Percentiles rank a stretch among this genome's conserved stretches.
These are phyloP conservation scores for Ogataea populi-albae DNA, from an alignment of 805 yeast species.

Conservation along the genomic window DNA sequence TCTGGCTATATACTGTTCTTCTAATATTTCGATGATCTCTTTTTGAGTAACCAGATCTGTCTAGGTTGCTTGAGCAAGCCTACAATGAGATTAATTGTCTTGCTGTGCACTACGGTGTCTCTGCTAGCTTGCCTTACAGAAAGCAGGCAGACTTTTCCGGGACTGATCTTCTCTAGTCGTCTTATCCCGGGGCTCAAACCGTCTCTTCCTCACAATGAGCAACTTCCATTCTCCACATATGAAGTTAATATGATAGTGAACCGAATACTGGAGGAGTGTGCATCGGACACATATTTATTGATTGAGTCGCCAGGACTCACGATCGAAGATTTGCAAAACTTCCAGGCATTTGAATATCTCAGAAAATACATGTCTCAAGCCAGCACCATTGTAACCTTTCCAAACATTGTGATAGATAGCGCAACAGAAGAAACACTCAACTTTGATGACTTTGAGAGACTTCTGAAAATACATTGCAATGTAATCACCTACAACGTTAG, in stretches of 20 bases:
- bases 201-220: constrained; percentile 30
- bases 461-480: constrained; percentile 47
- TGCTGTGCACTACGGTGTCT: too few species aligned
- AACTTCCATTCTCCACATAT: constrained; percentile 26
- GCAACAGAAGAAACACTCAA: constrained; percentile 37
- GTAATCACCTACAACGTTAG: constrained; percentile 44
- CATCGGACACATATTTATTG: constrained; percentile 55
- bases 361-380: constrained; percentile 50
- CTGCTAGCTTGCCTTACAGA: not conserved
- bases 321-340: constrained; percentile 43
- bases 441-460: constrained; percentile 40
- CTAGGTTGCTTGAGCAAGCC: too few species aligned
- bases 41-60: too few species aligned
- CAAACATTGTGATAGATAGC: constrained; percentile 39
- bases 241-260: constrained; percentile 24
- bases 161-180: constrained; percentile 26
- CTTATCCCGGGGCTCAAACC: constrained; percentile 30
- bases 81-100: too few species aligned
- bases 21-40: too few species aligned
- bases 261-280: constrained; percentile 37
- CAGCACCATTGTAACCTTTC: constrained; percentile 61
- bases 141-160: constrained; percentile 22
- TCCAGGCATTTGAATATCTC: constrained; percentile 44
- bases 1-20: too few species aligned
- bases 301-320: constrained; percentile 53